Conservation (phyloP, 495 filamentous ascomycete species). For the Beverwykella pulmonaria region DNA sequence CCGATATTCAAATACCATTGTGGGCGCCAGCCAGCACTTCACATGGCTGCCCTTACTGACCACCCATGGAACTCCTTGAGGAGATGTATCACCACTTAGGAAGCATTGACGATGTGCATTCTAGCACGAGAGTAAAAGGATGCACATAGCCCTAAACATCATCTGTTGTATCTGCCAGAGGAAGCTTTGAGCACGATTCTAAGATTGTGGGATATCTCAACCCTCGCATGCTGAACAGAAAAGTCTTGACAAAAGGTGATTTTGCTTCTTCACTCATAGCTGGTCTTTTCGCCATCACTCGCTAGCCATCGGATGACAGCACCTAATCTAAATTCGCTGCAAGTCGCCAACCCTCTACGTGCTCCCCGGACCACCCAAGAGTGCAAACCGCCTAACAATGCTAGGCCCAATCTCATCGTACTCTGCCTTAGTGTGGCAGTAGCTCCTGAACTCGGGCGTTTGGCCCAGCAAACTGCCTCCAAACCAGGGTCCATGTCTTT, state of each 20-base stretch:
- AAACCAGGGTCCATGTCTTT: slow-evolving; percentile 97
- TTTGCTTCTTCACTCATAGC: not conserved
- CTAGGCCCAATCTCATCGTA: slow-evolving; percentile 94
- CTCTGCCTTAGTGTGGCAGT: slow-evolving; percentile 96
- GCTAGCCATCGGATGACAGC: not conserved
- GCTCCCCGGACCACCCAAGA: slow-evolving; percentile 86
- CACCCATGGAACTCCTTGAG: slow-evolving; percentile 18
- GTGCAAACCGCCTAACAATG: slow-evolving; percentile 92
- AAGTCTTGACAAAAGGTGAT: not conserved
- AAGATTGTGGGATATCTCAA: too few relatives aligned
- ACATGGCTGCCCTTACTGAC: not conserved
- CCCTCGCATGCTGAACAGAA: too few relatives aligned
- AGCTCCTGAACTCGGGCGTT: slow-evolving; percentile 97
- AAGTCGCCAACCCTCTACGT: slow-evolving; percentile 35
- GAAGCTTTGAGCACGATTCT: too few relatives aligned
- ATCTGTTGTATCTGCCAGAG: too few relatives aligned
- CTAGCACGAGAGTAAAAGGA: slow-evolving; percentile 10
- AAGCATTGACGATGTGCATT: slow-evolving; percentile 31
- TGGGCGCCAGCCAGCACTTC: too few relatives aligned
- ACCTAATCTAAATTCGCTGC: not conserved
- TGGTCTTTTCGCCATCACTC: not conserved
- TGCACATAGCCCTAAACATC: too few relatives aligned
- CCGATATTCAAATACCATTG: too few relatives aligned
- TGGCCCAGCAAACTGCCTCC: slow-evolving; percentile 94
- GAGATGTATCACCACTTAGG: slow-evolving; percentile 12